Evolutionary conservation across 78 protist species (phyloP), one percentile per base, ranked within the genome.

Genomic region (Bodo saltans): DNA sequence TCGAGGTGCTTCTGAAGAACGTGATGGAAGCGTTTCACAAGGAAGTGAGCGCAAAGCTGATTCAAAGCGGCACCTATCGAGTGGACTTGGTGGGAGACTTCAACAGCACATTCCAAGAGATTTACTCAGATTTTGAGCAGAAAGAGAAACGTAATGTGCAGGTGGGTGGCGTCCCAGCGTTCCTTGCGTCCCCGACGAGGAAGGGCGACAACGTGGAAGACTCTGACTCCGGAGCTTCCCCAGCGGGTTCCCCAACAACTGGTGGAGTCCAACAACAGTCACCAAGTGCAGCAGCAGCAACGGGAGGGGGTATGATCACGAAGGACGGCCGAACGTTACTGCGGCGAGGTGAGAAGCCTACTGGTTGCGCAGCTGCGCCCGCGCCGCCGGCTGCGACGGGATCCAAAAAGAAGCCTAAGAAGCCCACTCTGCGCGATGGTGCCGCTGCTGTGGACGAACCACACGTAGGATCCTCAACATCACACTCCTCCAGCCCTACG

Each of bases 1-100:
- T 79, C 73, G 73, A 42, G 29, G 78, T 67, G 26, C 53, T 86
- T 30, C 70, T 86, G 29, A 68, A 79, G 2, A 11, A 1, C 25
- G 41, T 79, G 53, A 1, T 1, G 27, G 72, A 71, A 23, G 37
- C 72, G 28, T 79, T 82, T 80, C 1, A 17, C 42, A 38, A 1
- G 60, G n/a, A 2, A n/a, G 83, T 40, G 34, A 32, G 8, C 29
- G 12, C 12, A 0, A 1, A 12, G 39, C 26, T 34, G 28, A 2
- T 0, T 1, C n/a, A n/a, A n/a, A 40, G 73, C 2, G n/a, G 39
- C 27, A 39, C 3, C 41, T 30, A 3, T 1, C 25, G 33, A 8
- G 1, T 17, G 32, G 39, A 3, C 27, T 81, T 81, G 39, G 67
- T 12, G 28, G 70, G 11, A 4, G 74, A 3, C 35, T 71, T 73